These are phyloP conservation scores for Fusarium albosuccineum DNA, from an alignment of 2,329 filamentous ascomycete genomes.

Conservation along the genomic window DNA sequence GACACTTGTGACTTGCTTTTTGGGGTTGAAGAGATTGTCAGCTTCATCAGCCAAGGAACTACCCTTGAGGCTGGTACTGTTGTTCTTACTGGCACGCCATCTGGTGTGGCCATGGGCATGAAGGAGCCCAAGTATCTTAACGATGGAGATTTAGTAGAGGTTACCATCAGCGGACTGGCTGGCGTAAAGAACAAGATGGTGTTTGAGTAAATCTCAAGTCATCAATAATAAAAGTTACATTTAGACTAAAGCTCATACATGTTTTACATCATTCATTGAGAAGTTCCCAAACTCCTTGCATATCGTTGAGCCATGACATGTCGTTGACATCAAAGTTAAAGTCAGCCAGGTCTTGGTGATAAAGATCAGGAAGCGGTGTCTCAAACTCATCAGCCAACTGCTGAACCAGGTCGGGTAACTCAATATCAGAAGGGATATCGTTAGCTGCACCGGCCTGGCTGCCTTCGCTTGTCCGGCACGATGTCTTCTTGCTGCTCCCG, in stretches of 20 bases:
- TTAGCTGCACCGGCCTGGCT: not conserved
- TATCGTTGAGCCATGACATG: constrained; percentile 52
- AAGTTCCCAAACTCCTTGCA: constrained; percentile 49
- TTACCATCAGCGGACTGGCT: constrained; percentile 55
- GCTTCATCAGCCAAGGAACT: constrained; percentile 61
- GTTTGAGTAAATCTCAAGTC: constrained; percentile 44
- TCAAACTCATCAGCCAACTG: constrained; percentile 41
- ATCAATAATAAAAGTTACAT: constrained; percentile 11
- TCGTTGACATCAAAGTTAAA: constrained; percentile 50
- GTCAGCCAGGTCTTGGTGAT: constrained; percentile 43
- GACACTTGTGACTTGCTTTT: constrained; percentile 65
- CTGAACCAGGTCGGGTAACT: constrained; percentile 30
- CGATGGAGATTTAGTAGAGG: constrained; percentile 58
- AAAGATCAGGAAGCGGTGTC: constrained; percentile 37
- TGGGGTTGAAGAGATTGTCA: constrained; percentile 59
- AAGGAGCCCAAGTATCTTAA: constrained; percentile 58
- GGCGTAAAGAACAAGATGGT: constrained; percentile 55
- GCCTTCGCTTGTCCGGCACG: not conserved
- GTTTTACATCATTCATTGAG: constrained; percentile 39
- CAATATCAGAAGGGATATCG: not conserved
- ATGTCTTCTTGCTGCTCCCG: not conserved
- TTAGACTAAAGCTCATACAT: not conserved
- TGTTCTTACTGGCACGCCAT: constrained; percentile 62
- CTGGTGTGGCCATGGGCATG: constrained; percentile 62
- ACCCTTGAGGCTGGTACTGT: constrained; percentile 65